phyloP scores from a whole-genome alignment of 2,329 filamentous ascomycete genomes.

The Calycina marina region DNA sequence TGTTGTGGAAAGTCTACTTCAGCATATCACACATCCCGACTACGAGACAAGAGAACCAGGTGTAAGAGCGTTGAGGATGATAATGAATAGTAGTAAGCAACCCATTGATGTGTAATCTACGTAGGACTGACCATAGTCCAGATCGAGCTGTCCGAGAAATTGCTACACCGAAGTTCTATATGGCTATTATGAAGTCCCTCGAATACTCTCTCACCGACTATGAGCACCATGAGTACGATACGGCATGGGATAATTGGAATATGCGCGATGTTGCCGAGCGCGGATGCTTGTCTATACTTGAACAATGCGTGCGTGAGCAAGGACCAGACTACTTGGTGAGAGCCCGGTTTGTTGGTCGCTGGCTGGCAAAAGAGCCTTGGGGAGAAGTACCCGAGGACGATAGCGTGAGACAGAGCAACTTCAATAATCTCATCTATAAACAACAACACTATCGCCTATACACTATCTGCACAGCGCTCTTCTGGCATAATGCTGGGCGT shows the following conservation, averaged over 20 bases:
- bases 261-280: slow-evolving; percentile 47
- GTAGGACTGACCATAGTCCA: neutral
- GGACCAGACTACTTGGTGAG: slow-evolving; percentile 41
- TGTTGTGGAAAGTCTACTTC: slow-evolving; percentile 35
- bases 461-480: slow-evolving; percentile 32
- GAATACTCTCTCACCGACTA: slow-evolving; percentile 38
- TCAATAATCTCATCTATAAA: slow-evolving; percentile 23
- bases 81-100: slow-evolving; percentile 33
- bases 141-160: too few relatives aligned
- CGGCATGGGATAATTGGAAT: slow-evolving; percentile 46
- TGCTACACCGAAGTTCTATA: slow-evolving; percentile 18
- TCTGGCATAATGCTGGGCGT: slow-evolving; percentile 12
- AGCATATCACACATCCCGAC: slow-evolving; percentile 41
- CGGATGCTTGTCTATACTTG: slow-evolving; percentile 41
- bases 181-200: slow-evolving; percentile 44
- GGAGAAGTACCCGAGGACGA: slow-evolving; percentile 39
- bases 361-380: slow-evolving; percentile 62
- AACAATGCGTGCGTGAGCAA: slow-evolving; percentile 37
- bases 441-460: slow-evolving; percentile 16
- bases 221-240: slow-evolving; percentile 36
- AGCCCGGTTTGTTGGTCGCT: slow-evolving; percentile 54
- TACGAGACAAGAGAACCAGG: slow-evolving; percentile 44
- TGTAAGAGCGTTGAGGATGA: slow-evolving; percentile 39
- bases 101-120: neutral
- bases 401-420: slow-evolving; percentile 38